phyloP scores from a whole-genome alignment of 148 eudicot species.

The Heliamphora exappendiculata region DNA sequence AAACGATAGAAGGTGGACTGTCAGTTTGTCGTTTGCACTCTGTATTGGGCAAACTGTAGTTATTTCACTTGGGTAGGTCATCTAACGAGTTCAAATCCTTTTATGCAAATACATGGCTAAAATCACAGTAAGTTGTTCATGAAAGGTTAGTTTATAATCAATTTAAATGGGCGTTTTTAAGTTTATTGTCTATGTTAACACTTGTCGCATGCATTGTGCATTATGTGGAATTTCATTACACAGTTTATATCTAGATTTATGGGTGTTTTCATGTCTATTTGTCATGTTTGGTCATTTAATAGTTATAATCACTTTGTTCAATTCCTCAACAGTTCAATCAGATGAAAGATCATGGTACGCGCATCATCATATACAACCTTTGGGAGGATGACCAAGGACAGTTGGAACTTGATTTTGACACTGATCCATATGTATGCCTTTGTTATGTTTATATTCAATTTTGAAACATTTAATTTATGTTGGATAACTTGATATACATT shows the following conservation, averaged over 20 bases:
- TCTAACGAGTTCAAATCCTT: not conserved
- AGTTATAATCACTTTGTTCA: not conserved
- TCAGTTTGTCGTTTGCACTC: not conserved
- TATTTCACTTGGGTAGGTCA: not conserved
- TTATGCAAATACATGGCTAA: not conserved
- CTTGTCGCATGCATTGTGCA: not conserved
- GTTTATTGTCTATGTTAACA: not conserved
- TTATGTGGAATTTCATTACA: not conserved
- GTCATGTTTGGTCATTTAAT: not conserved
- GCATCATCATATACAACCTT: slow-evolving; percentile 78
- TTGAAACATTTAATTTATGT: slow-evolving; percentile 6
- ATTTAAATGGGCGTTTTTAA: not conserved
- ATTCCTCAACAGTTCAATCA: slow-evolving; percentile 44
- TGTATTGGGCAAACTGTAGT: not conserved
- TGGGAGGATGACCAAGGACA: slow-evolving; percentile 96
- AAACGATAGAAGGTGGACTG: not conserved
- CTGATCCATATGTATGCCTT: slow-evolving; percentile 63
- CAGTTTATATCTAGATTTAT: not conserved
- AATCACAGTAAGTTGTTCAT: not conserved
- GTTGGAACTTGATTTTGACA: slow-evolving; percentile 72
- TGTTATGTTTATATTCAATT: not conserved
- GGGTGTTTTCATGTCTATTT: not conserved
- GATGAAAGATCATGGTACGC: slow-evolving; percentile 79
- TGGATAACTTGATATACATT: too few species aligned
- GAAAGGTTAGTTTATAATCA: not conserved